Base-by-base conservation (phyloP, 768 basidiomycete genomes). In the Hemileccinum impolitum region DNA sequence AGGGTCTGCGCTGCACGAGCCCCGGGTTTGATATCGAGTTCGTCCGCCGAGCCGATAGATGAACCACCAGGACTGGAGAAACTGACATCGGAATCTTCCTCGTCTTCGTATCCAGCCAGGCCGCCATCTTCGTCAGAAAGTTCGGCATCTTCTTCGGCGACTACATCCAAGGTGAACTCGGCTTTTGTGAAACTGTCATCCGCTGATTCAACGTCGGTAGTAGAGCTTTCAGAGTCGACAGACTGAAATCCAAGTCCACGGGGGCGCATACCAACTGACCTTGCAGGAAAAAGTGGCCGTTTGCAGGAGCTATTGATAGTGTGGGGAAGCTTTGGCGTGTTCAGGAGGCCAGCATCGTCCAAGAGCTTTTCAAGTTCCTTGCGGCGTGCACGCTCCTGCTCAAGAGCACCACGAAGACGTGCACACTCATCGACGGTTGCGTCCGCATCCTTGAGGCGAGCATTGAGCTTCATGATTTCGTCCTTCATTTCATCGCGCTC, bases 21-120 rank as follows among this genome's bases (percentile, higher is more conserved):
- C 43, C 55, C 59, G 13, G 43, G 5, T 26, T 43, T 36, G 25
- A 42, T 25, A 17, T 56, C 59, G 51, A 72, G 67, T 21, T 84
- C 79, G 26, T 82, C 79, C 26, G 70, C 67, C 5, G 81, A 83
- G 25, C 72, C 78, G 42, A 77, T 73, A 9, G 81, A 84, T 9
- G 81, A 83, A 4, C 77, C 77, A 31, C 31, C 66, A 15, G 72
- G 64, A 46, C 69, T 72, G 18, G 67, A 62, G 58, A 80, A 69
- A 46, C 72, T 71, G 42, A 73, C 55, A 58, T 84, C 80, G 2
- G 72, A 75, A 44, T 82, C 82, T 3, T 77, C 81, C 47, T 85
- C 85, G 47, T 87, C 85, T 61, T 88, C 87, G 48, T 87, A 89
- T 25, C 81, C 75, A 37, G 73, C 78, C 30, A 87, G 68, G 18